phyloP scores from a whole-genome alignment of 2,329 filamentous ascomycete genomes.

The Microdochium trichocladiopsis region DNA sequence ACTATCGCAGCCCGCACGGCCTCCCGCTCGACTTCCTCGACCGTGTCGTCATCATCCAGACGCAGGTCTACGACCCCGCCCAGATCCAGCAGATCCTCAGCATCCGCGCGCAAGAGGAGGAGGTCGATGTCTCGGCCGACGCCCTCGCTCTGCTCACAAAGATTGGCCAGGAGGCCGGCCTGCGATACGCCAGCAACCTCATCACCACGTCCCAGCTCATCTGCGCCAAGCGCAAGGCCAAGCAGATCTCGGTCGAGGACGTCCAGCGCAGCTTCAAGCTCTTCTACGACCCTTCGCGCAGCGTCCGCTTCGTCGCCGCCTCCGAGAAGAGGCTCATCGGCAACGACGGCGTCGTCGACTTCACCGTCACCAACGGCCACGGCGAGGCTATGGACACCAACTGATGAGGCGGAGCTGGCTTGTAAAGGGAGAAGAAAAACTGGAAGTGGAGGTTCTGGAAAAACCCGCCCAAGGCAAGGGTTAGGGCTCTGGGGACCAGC shows the following conservation, averaged over 20 bases:
- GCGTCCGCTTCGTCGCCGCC: constrained; percentile 82
- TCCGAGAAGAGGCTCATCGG: constrained; percentile 92
- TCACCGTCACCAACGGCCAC: constrained; percentile 49
- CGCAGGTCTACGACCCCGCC: constrained; percentile 71
- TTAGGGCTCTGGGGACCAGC: too few species aligned
- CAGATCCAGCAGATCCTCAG: constrained; percentile 90
- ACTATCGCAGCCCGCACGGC: constrained; percentile 88
- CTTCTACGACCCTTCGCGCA: constrained; percentile 85
- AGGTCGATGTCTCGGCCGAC: constrained; percentile 85
- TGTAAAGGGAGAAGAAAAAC: too few species aligned
- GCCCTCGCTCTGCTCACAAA: constrained; percentile 90
- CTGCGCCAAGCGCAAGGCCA: constrained; percentile 75
- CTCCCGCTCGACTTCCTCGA: constrained; percentile 94
- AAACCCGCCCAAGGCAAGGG: too few species aligned
- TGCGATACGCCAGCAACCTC: constrained; percentile 95
- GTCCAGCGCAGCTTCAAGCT: constrained; percentile 90
- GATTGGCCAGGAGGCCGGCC: constrained; percentile 85
- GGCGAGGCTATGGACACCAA: constrained; percentile 26
- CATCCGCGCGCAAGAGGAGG: constrained; percentile 91
- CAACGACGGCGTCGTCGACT: constrained; percentile 72
- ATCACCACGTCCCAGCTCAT: constrained; percentile 92
- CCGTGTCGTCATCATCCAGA: constrained; percentile 93
- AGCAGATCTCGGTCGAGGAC: constrained; percentile 78
- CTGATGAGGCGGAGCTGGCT: too few species aligned
- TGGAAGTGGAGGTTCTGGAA: too few species aligned